These are phyloP conservation scores for Dryas octopetala DNA, from an alignment of 306 rosid genomes.

Conservation along the genomic window DNA sequence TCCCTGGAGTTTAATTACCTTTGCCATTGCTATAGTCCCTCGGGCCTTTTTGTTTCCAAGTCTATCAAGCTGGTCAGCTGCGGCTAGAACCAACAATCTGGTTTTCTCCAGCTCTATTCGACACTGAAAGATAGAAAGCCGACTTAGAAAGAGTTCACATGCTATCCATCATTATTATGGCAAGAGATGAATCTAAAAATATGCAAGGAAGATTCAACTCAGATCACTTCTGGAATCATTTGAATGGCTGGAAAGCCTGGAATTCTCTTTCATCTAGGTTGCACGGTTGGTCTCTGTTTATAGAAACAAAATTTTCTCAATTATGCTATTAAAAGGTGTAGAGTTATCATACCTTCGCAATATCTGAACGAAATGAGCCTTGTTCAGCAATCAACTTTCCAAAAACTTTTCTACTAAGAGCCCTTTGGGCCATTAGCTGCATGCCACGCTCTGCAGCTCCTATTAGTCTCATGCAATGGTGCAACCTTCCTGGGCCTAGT, in stretches of 20 bases:
- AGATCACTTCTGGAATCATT: conserved; percentile 2
- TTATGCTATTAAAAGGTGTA: background rate
- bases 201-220: background rate
- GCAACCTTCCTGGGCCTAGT: conserved; percentile 97
- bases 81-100: conserved; percentile 86
- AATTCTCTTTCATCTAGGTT: background rate
- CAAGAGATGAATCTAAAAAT: background rate
- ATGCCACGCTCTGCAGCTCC: conserved; percentile 96
- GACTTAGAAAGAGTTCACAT: conserved; percentile 5
- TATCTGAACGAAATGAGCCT: conserved; percentile 81
- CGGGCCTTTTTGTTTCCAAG: conserved; percentile 84
- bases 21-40: conserved; percentile 92
- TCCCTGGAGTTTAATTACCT: conserved; percentile 49
- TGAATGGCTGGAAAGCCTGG: conserved; percentile 10
- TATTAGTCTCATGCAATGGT: conserved; percentile 95
- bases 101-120: conserved; percentile 83
- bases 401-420: conserved; percentile 72
- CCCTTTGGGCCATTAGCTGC: conserved; percentile 78
- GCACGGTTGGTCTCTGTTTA: background rate
- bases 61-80: conserved; percentile 90
- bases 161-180: background rate
- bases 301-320: background rate
- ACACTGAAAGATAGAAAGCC: conserved; percentile 51
- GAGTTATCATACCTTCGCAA: conserved; percentile 64
- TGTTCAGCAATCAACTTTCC: conserved; percentile 93